These are phyloP conservation scores for Sonneratia alba DNA, from an alignment of 345 rosid species.

Conservation along the genomic window DNA sequence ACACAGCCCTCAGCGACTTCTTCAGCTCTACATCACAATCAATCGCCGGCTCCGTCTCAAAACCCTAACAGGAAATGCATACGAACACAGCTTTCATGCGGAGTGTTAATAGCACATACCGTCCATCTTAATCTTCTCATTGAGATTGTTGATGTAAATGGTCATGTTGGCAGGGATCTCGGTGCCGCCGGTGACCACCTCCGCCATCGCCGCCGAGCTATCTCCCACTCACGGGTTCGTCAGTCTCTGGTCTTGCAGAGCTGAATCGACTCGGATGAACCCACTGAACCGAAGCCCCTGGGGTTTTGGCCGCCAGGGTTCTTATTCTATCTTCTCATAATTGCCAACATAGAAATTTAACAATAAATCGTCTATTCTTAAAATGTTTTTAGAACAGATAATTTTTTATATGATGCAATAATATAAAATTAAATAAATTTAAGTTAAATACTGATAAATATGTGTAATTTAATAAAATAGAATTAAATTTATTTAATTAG, in stretches of 20 bases:
- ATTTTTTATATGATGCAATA: no score
- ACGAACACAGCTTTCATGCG: not conserved
- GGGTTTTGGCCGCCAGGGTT: not conserved
- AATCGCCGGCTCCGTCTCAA: slow-evolving; percentile 6
- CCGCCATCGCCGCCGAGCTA: slow-evolving; percentile 28
- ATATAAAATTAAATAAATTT: no score
- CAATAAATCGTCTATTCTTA: no score
- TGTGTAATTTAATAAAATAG: no score
- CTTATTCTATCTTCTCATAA: not conserved
- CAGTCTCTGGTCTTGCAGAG: not conserved
- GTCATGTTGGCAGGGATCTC: slow-evolving; percentile 65
- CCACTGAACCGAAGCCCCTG: not conserved
- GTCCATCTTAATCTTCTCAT: slow-evolving; percentile 90
- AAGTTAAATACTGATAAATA: no score
- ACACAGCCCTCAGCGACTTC: slow-evolving; percentile 82
- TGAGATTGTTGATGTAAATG: slow-evolving; percentile 91
- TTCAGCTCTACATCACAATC: slow-evolving; percentile 50
- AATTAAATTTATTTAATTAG: no score
- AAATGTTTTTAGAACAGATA: no score
- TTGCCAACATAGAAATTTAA: not conserved
- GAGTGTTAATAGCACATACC: slow-evolving; percentile 22
- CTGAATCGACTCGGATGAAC: no score
- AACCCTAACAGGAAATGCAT: slow-evolving; percentile 1
- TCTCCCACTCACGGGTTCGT: not conserved
- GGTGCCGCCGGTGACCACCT: slow-evolving; percentile 29